Base-by-base conservation (phyloP, 1,284 basidiomycete genomes). In the Ceratobasidium sp. region DNA sequence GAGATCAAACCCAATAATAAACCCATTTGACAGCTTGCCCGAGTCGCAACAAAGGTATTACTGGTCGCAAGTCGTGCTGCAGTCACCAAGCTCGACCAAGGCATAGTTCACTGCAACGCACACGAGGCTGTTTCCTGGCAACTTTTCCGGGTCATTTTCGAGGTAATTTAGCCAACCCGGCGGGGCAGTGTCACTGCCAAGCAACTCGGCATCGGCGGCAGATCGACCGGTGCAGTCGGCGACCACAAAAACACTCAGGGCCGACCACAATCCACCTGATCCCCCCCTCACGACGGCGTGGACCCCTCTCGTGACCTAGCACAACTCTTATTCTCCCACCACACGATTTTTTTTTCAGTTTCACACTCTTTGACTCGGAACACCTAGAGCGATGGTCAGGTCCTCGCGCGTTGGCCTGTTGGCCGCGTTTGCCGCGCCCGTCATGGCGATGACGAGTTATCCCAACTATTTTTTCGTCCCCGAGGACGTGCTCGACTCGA, bases 381-480 rank as follows among this genome's bases (percentile, higher is more conserved):
- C 15, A 59, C 15, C 19, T 51, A 73, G 25, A n/a, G 49, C 43
- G 3, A 73, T 73, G 70, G 70, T 73, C 29, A 37, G 43, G 22
- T 25, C 34, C 29, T 9, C 64, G 5, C 70, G 46, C 17, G 43
- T 52, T 6, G 70, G 70, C 70, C 70, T 73, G 0, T 11, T 73
- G 40, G 32, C 59, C 29, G 43, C 59, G 19, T 73, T 73, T 17
- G 57, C 57, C 17, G 57, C 57, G 17, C 70, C 73, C 25, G 59
- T 51, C 56, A 29, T 59, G 64, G 40, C 71, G n/a, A 68, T 77
- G 59, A 79, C 78, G 15, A 86, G 85, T 77, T 90, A 90, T 77
- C 86, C 86, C 17, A 88, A 88, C 79, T 87, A 88, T 66, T 90
- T 89, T 77, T 84, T 89, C 71, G 85, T 88, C 78, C 89, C 89